These are phyloP conservation scores for Pythium brachiatum DNA, from an alignment of 352 stramenopile genomes.

Conservation along the genomic window DNA sequence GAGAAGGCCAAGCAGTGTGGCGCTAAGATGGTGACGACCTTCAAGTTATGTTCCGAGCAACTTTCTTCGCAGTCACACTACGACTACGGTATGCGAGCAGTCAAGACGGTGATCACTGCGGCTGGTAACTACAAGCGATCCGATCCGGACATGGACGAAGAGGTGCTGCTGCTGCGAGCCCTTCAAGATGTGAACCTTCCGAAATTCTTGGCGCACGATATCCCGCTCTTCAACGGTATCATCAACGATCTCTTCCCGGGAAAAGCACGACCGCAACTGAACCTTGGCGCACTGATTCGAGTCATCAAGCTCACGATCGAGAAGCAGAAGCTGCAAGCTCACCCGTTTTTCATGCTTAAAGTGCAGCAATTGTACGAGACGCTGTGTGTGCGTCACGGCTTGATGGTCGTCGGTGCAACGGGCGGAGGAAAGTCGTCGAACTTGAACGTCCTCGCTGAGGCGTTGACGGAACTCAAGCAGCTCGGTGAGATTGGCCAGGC, in stretches of 20 bases:
- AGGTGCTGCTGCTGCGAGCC: conserved; percentile 90
- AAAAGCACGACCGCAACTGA: conserved; percentile 84
- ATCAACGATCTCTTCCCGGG: conserved; percentile 94
- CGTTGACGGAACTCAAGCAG: conserved; percentile 84
- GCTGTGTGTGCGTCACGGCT: conserved; percentile 91
- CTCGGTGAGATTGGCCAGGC: conserved; percentile 68
- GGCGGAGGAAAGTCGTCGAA: conserved; percentile 91
- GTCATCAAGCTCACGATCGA: conserved; percentile 89
- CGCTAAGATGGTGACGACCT: conserved; percentile 96
- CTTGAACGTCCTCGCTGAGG: conserved; percentile 81
- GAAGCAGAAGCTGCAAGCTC: conserved; percentile 77
- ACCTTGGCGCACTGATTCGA: conserved; percentile 84
- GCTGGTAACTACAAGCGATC: conserved; percentile 94
- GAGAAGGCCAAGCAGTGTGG: conserved; percentile 91
- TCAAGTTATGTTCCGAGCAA: conserved; percentile 95
- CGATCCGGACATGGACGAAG: conserved; percentile 92
- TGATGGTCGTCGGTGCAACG: conserved; percentile 95
- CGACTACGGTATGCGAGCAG: conserved; percentile 95
- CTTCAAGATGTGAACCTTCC: conserved; percentile 95
- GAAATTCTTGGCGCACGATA: conserved; percentile 95
- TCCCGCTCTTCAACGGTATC: conserved; percentile 94
- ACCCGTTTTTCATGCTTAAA: conserved; percentile 93
- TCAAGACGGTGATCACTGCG: conserved; percentile 95
- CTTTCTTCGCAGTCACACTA: conserved; percentile 94
- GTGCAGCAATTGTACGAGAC: conserved; percentile 95